Base-by-base conservation (phyloP, 371 early-diverging fungal species). In the Mycotypha africana region DNA sequence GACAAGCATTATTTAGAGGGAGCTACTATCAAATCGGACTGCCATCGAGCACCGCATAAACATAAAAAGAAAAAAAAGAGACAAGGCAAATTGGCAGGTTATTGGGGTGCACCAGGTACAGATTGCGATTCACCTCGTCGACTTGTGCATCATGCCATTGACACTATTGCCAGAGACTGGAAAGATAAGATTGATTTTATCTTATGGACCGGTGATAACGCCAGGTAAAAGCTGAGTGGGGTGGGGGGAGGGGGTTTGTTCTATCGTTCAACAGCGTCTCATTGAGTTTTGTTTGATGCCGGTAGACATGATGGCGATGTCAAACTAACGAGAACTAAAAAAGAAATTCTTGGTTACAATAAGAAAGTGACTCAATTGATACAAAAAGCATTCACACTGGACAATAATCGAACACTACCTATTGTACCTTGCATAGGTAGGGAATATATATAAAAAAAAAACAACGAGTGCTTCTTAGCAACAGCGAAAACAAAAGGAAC, bases 131-230 rank as follows among this genome's bases (percentile, higher is more conserved):
- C 84, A 14, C 85, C 89, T 0, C 38, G 69, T 9, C 42, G 65
- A 3, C 65, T 89, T 17, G 53, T 84, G 15, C 70, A 85, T 30
- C 78, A 78, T 8, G 83, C 84, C 0, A 69, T 82, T 43, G 74
- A 78, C 9, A 77, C 74, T 57, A 61, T 89, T 36, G 68, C 63
- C 10, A 51, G 54, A 12, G 63, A 77, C 26, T 61, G 80, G 70
- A 67, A 64, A 38, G 56, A 65, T 17, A 49, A 62, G 15, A 65
- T 85, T 32, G 86, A 89, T 51, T 89, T 89, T 72, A 74, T 88
- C 1, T 56, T 84, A 14, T 86, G 85, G 79, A 88, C 89, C 5
- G 89, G 89, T 16, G 86, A 86, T 53, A 84, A 81, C 67, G 79
- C 80, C 19, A 67, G 80, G 80, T 80, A 67, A 43, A 40, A 8